Base-by-base conservation (phyloP, 192 early-diverging fungal species). In the Helicostylum pulchrum region DNA sequence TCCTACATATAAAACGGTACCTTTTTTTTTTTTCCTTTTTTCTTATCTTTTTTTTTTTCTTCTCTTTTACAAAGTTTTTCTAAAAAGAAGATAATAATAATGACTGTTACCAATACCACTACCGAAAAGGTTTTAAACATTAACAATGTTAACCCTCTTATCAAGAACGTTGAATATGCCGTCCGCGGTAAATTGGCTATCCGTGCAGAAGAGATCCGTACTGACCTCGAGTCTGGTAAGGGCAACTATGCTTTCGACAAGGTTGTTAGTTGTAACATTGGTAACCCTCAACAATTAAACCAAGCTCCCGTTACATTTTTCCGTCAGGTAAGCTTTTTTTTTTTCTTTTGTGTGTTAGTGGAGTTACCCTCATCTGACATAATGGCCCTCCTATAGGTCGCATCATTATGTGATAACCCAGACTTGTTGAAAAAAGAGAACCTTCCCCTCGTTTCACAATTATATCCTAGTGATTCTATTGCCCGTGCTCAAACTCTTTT, bases 221-320 rank as follows among this genome's bases (percentile, higher is more conserved):
- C 67, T 26, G 72, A 85, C 67, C 73, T 87, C 30, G 65, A 72
- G 26, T 46, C 75, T 23, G 75, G 79, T 2, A 72, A 67, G 7
- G 17, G 39, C 1, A 72, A 67, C n/a, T 80, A 90, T 48, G 87
- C 86, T 9, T 95, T 94, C 74, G 71, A 75, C 39, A 70, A 79
- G 26, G 80, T 96, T 73, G 83, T 85, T 39, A 83, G 79, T 68
- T 92, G 91, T 78, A 96, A 96, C 68, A 96, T 96, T 69, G 94
- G 94, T 60, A 96, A 96, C 77, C 94, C 94, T 53, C 94, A 96
- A 79, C 92, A 92, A 74, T 83, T 96, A 3, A 70, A 75, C 31
- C 93, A 96, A 78, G 84, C 86, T 65, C 97, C 97, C 30, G 92
- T 99, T 73, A 95, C 97, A 15, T 99, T 99, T 63, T 89, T 96